These are phyloP conservation scores for Irpex lacteus DNA, from an alignment of 1,284 basidiomycete species.

Conservation along the genomic window DNA sequence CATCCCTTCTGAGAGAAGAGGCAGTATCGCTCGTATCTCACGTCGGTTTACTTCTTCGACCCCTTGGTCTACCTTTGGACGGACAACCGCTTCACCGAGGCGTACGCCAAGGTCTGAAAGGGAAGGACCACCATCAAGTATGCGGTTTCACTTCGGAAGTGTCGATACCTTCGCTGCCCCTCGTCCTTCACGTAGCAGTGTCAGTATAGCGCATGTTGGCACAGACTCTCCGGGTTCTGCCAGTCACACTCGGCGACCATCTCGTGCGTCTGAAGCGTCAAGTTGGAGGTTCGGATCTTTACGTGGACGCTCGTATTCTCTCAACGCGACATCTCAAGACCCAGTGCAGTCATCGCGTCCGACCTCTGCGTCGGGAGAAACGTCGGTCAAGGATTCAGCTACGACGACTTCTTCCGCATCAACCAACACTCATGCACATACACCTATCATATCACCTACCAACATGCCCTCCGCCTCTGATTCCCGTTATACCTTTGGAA, in stretches of 20 bases:
- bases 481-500: slow-evolving; percentile 39
- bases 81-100: slow-evolving; percentile 5
- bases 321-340: slow-evolving; percentile 6
- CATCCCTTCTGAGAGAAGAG: slow-evolving; percentile 6
- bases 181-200: slow-evolving; percentile 17
- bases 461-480: slow-evolving; percentile 17
- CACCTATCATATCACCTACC: slow-evolving; percentile 18
- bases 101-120: slow-evolving; percentile 7
- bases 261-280: slow-evolving; percentile 6
- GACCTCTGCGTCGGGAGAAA: slow-evolving; percentile 17
- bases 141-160: slow-evolving; percentile 20
- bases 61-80: slow-evolving; percentile 45
- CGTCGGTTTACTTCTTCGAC: slow-evolving; percentile 25
- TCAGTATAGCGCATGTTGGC: slow-evolving; percentile 5
- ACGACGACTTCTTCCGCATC: slow-evolving; percentile 25
- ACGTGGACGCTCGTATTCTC: slow-evolving; percentile 9
- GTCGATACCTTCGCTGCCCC: slow-evolving; percentile 19
- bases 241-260: slow-evolving; percentile 6
- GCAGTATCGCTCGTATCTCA: slow-evolving; percentile 24
- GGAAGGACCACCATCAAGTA: slow-evolving; percentile 16
- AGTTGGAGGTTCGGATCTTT: background rate
- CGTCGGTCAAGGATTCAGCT: slow-evolving; percentile 17
- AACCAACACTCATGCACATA: slow-evolving; percentile 22
- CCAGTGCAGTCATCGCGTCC: slow-evolving; percentile 9
- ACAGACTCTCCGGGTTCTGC: slow-evolving; percentile 10